Evolutionary conservation across 2,329 filamentous ascomycete species (phyloP), one percentile per base, ranked within the genome.

Genomic region (Aspergillus phoenicis): DNA sequence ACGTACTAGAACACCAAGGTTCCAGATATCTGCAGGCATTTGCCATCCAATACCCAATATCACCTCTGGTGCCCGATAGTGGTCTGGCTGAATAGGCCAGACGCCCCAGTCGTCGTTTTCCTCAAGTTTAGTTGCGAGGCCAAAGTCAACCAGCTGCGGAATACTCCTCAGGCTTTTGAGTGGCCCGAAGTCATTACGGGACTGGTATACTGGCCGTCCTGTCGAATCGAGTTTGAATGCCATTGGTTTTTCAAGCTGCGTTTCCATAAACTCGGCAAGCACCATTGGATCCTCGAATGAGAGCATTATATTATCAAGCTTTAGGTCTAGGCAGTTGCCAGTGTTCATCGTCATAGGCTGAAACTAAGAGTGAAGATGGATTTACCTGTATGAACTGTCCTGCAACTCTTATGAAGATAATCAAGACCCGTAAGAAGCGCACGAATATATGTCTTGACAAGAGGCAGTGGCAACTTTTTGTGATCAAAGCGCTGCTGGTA

Each of bases 291-390:
- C 67, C 52, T 74, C 70, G 5, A 76, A 70, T 51, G 68, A 69
- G 60, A 78, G 67, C 62, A 81, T 74, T 51, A 81, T 78, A 47
- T 81, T 81, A 53, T 79, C 74, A 10, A 78, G 73, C 58, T 81
- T 81, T 57, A 81, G 68, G 69, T 81, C 79, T 73, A 66, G 56
- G 30, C 20, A 64, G 55, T 20, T 28, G 8, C 30, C 45, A 57
- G 4, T n/a, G 26, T 22, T 70, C 10, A 68, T 62, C 59, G 65
- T 64, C 13, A 33, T 51, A 7, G 13, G 62, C 4, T n/a, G 41
- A 28, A 68, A 62, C 43, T 2, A 64, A 61, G 45, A 59, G 28
- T 6, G 20, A 57, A 63, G 30, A 58, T 60, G 11, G 54, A 67
- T 66, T 51, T 69, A 78, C 76, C 76, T 1, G 77, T 81, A 68